A percentile compares a stretch with the other conserved stretches of the same genome.
These are phyloP conservation scores for Thraustochytrium striatum DNA, from an alignment of 352 stramenopile genomes.

Conservation along the genomic window DNA sequence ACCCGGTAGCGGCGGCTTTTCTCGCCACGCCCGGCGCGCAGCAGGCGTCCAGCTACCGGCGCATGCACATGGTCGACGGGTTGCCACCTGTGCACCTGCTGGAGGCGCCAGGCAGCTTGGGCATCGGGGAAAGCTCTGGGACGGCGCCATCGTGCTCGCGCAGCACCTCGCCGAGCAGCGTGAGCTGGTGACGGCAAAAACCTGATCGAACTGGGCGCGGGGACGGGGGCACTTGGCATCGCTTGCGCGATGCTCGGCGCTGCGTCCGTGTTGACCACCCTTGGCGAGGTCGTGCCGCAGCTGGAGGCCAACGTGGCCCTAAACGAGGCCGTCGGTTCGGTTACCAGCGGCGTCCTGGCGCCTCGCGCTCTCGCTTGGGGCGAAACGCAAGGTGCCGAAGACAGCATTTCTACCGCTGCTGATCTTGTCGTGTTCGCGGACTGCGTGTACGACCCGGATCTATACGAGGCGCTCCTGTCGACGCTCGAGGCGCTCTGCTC, in stretches of 20 bases:
- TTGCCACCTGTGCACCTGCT: slow-evolving; percentile 13
- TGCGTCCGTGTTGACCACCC: neutral
- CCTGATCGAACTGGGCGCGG: slow-evolving; percentile 14
- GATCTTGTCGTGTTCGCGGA: slow-evolving; percentile 5
- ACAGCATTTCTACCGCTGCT: no score
- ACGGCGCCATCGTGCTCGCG: neutral
- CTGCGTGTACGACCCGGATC: slow-evolving; percentile 31
- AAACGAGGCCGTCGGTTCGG: neutral
- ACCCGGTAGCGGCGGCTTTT: no score
- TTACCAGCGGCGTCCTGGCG: neutral
- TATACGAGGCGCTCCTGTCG: slow-evolving; percentile 1
- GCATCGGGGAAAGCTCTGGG: slow-evolving; percentile 40
- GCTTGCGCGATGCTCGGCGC: slow-evolving; percentile 6
- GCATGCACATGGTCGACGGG: no score
- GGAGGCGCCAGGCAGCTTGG: neutral
- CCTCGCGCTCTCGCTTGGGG: neutral
- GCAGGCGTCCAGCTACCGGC: no score
- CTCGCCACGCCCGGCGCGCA: no score
- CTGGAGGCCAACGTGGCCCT: slow-evolving; percentile 15
- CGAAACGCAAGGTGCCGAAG: neutral
- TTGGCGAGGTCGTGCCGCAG: slow-evolving; percentile 19
- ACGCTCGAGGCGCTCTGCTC: neutral
- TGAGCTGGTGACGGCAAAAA: neutral
- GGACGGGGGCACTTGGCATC: slow-evolving; percentile 23
- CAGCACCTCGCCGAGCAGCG: neutral